These are phyloP conservation scores for Xylaria intraflava DNA, from an alignment of 495 filamentous ascomycete genomes.

Conservation along the genomic window DNA sequence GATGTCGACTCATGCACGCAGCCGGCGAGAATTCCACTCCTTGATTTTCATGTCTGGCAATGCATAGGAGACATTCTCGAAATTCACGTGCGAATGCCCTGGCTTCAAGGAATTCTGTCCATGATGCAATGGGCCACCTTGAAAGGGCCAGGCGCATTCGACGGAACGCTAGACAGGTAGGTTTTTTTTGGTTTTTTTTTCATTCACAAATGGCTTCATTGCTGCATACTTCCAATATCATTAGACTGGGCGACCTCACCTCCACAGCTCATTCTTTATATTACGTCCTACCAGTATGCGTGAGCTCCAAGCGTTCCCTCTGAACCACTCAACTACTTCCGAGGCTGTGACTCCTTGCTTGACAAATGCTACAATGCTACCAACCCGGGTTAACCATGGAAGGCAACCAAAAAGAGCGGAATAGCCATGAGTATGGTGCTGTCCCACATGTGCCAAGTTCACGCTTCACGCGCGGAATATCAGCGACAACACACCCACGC, in stretches of 20 bases:
- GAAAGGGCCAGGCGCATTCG: conserved; percentile 63
- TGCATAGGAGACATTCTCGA: conserved; percentile 63
- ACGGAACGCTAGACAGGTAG: conserved; percentile 86
- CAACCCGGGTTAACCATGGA: neutral
- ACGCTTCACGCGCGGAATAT: neutral
- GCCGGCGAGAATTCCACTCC: conserved; percentile 57
- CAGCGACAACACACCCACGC: neutral
- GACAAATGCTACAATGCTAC: conserved; percentile 10
- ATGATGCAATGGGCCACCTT: conserved; percentile 66
- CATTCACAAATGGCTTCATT: conserved; percentile 12
- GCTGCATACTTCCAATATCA: conserved; percentile 35
- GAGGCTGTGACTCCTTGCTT: conserved; percentile 15
- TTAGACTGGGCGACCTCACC: conserved; percentile 32
- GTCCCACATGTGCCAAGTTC: neutral
- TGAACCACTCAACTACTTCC: conserved; percentile 12
- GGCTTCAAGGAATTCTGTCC: conserved; percentile 65
- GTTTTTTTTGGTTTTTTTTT: conserved; percentile 28
- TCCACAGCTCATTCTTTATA: conserved; percentile 25
- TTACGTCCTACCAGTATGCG: conserved; percentile 32
- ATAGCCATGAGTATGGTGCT: neutral
- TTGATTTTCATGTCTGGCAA: conserved; percentile 66
- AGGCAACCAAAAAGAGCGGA: neutral
- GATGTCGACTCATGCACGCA: conserved; percentile 8
- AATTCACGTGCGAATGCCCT: conserved; percentile 74
- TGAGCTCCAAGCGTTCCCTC: conserved; percentile 21